Conservation (phyloP, 805 yeast species). For the Kregervanrija delftensis region DNA sequence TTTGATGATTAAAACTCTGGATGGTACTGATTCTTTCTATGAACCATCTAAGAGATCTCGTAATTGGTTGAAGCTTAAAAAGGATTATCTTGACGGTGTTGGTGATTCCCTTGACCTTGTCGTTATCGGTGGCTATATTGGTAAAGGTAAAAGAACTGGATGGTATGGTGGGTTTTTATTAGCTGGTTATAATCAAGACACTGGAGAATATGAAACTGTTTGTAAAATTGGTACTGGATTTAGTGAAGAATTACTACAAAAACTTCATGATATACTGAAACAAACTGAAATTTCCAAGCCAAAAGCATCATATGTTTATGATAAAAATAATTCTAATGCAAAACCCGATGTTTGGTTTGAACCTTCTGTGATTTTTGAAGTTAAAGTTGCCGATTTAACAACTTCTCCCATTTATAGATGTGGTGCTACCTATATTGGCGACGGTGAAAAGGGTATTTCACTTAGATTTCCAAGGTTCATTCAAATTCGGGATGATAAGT, state of each 20-base stretch:
- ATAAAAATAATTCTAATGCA: slow-evolving; percentile 52
- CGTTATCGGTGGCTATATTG: slow-evolving; percentile 89
- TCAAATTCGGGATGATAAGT: slow-evolving; percentile 78
- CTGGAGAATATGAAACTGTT: slow-evolving; percentile 89
- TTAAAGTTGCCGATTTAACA: slow-evolving; percentile 84
- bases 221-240: slow-evolving; percentile 98
- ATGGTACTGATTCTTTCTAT: slow-evolving; percentile 73
- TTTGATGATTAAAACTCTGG: slow-evolving; percentile 85
- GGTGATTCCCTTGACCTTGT: slow-evolving; percentile 94
- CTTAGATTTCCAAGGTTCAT: slow-evolving; percentile 85
- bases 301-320: slow-evolving; percentile 62
- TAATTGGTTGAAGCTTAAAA: slow-evolving; percentile 92
- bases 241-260: slow-evolving; percentile 71
- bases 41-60: slow-evolving; percentile 94
- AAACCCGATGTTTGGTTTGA: slow-evolving; percentile 95
- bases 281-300: slow-evolving; percentile 55
- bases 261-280: slow-evolving; percentile 51
- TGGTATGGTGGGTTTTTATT: slow-evolving; percentile 90
- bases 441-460: slow-evolving; percentile 61
- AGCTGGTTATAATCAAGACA: slow-evolving; percentile 84
- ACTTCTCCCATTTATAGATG: slow-evolving; percentile 89
- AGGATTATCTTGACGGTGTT: slow-evolving; percentile 89
- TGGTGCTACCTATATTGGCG: slow-evolving; percentile 61
- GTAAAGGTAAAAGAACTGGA: slow-evolving; percentile 92
- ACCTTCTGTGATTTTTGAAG: slow-evolving; percentile 79